Percentiles rank a stretch among this genome's conserved stretches.
Evolutionary conservation across 805 yeast species (phyloP).

Genomic region (Ogataea sp.): DNA sequence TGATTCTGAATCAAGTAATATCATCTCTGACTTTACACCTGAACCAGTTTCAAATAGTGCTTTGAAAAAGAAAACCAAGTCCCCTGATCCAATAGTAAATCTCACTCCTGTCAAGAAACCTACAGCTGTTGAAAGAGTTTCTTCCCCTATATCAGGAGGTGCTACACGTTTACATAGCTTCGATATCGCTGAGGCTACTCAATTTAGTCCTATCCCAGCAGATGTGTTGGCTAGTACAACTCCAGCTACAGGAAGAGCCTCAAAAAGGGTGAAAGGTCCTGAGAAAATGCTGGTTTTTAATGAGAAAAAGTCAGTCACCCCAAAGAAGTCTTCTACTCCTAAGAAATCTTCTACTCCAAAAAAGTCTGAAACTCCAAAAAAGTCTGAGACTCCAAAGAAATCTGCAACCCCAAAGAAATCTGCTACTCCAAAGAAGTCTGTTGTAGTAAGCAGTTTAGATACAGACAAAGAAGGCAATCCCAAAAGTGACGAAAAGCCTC

Average conservation of each 20-base stretch:
- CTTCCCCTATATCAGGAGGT: too few relatives aligned
- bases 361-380: neutral
- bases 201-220: too few relatives aligned
- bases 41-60: too few relatives aligned
- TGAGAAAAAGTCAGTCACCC: neutral
- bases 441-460: neutral
- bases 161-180: too few relatives aligned
- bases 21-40: neutral
- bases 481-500: neutral
- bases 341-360: neutral
- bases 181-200: too few relatives aligned
- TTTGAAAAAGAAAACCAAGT: too few relatives aligned
- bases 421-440: neutral
- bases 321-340: neutral
- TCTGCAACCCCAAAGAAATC: neutral
- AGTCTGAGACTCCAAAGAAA: neutral
- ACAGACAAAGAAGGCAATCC: neutral
- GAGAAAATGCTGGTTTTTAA: neutral
- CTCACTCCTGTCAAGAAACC: too few relatives aligned
- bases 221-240: too few relatives aligned
- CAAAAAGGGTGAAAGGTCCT: neutral
- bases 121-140: too few relatives aligned
- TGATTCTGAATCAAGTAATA: conserved; percentile 4
- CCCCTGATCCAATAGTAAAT: too few relatives aligned
- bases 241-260: neutral